phyloP scores from a whole-genome alignment of 1,284 basidiomycete species.

The Mrakiaceae sp. region DNA sequence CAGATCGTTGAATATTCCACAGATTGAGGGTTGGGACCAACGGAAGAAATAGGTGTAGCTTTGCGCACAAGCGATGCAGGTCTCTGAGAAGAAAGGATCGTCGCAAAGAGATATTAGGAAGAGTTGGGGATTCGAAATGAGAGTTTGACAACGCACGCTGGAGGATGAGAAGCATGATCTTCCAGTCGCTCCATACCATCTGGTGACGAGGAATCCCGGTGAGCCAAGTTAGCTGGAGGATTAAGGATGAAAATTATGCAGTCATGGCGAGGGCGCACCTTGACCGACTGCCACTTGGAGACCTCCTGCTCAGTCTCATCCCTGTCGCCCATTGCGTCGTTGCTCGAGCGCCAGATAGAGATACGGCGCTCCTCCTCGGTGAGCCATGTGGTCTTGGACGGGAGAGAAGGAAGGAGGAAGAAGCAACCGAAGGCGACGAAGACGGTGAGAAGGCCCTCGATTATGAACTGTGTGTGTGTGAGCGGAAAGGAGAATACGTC shows the following conservation, averaged over 20 bases:
- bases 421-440: not conserved
- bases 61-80: not conserved
- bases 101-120: too few species aligned
- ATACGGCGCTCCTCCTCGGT: not conserved
- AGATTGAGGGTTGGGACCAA: not conserved
- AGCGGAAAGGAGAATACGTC: not conserved
- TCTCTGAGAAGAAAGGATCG: not conserved
- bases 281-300: not conserved
- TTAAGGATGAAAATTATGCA: too few species aligned
- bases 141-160: not conserved
- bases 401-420: not conserved
- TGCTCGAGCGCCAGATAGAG: not conserved
- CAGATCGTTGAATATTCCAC: not conserved
- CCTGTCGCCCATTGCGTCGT: not conserved
- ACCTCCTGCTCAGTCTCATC: not conserved
- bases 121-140: too few species aligned
- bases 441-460: not conserved
- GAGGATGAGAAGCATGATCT: not conserved
- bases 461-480: not conserved
- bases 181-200: not conserved
- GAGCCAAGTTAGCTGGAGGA: too few species aligned
- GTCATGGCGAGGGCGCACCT: not conserved
- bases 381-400: not conserved
- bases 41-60: not conserved
- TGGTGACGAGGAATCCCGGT: not conserved